These are phyloP conservation scores for Chaetomium sp. DNA, from an alignment of 2,329 filamentous ascomycete genomes.

Conservation along the genomic window DNA sequence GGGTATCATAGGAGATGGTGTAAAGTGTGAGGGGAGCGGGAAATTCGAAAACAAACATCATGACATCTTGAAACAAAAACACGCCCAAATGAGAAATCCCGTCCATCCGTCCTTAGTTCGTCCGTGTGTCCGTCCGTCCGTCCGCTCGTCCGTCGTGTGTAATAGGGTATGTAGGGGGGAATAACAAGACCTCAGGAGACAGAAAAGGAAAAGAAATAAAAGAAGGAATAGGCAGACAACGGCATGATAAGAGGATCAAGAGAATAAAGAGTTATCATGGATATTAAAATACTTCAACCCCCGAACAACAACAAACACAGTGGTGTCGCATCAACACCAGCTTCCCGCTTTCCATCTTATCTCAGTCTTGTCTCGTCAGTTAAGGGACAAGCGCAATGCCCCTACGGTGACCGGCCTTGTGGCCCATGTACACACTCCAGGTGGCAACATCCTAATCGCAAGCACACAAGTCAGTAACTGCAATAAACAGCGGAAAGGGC, in stretches of 20 bases:
- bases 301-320: no score
- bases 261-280: background rate
- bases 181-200: background rate
- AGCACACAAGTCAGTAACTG: background rate
- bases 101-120: no score
- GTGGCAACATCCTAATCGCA: slow-evolving; percentile 22
- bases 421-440: slow-evolving; percentile 24
- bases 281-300: background rate
- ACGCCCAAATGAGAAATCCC: no score
- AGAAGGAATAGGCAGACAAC: background rate
- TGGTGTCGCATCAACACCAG: no score
- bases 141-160: background rate
- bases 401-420: slow-evolving; percentile 22
- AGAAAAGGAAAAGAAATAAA: background rate
- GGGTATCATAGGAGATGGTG: slow-evolving; percentile 16
- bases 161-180: no score
- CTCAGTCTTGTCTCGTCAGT: background rate
- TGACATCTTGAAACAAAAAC: background rate
- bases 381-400: slow-evolving; percentile 19
- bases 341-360: no score
- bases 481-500: background rate
- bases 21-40: background rate
- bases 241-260: background rate
- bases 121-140: no score
- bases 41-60: background rate